These are phyloP conservation scores for Roridomyces roridus DNA, from an alignment of 768 basidiomycete species.

Conservation along the genomic window DNA sequence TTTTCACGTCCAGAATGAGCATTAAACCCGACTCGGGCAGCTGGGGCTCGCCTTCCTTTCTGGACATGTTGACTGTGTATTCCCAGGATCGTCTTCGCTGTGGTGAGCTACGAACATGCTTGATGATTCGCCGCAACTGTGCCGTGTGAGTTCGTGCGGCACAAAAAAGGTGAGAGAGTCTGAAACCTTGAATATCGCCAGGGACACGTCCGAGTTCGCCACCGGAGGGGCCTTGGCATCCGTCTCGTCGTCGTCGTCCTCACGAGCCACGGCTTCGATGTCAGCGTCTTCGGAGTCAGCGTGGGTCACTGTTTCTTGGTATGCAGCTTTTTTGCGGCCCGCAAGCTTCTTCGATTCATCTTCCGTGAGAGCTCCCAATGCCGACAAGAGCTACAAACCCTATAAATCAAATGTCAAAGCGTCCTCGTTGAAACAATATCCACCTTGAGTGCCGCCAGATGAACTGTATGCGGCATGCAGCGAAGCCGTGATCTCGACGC, in stretches of 20 bases:
- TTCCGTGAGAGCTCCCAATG: neutral
- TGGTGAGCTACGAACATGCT: slow-evolving; percentile 17
- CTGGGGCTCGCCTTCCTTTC: neutral
- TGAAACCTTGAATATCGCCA: neutral
- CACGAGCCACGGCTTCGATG: neutral
- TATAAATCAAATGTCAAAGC: no score
- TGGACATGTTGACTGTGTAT: slow-evolving; percentile 3
- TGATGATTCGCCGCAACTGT: slow-evolving; percentile 20
- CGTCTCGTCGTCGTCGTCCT: neutral
- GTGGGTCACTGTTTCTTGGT: neutral
- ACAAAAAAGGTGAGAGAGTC: no score
- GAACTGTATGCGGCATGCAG: slow-evolving; percentile 45
- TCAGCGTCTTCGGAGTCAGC: neutral
- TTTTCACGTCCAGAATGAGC: slow-evolving; percentile 39
- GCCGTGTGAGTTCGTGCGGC: no score
- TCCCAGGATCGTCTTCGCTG: slow-evolving; percentile 23
- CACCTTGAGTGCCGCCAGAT: slow-evolving; percentile 41
- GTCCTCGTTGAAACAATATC: neutral
- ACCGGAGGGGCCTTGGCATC: neutral
- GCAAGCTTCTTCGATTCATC: neutral
- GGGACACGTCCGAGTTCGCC: neutral
- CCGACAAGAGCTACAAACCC: slow-evolving; percentile 5
- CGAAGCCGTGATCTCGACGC: slow-evolving; percentile 29
- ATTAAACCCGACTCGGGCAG: slow-evolving; percentile 21
- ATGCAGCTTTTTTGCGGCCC: neutral